Conservation (phyloP, 192 early-diverging fungal genomes). For the Lobosporangium transversale region DNA sequence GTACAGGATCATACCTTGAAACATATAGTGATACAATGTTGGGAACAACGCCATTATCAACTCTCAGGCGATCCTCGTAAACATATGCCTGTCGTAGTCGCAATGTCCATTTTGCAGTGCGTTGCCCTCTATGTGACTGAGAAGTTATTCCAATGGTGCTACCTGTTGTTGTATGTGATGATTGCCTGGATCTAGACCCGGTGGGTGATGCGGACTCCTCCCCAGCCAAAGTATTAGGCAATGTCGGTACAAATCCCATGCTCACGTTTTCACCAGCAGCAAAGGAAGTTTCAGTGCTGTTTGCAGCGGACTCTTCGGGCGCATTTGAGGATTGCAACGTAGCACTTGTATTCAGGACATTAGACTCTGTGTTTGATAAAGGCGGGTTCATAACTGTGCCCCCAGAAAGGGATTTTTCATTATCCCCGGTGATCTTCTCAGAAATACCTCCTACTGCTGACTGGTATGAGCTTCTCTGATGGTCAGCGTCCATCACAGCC, state of each 20-base stretch:
- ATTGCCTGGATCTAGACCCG: constrained; percentile 18
- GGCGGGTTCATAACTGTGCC: neutral
- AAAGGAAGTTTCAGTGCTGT: neutral
- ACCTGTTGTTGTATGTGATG: constrained; percentile 12
- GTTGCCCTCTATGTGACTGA: neutral
- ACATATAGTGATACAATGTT: constrained; percentile 56
- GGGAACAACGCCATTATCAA: constrained; percentile 27
- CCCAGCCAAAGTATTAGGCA: neutral
- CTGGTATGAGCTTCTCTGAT: constrained; percentile 9
- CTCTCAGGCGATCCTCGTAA: constrained; percentile 51
- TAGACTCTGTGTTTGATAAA: neutral
- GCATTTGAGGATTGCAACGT: neutral
- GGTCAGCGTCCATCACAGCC: constrained; percentile 22
- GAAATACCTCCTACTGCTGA: neutral
- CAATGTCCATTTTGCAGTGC: constrained; percentile 48
- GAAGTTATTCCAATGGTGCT: neutral
- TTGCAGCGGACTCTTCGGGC: neutral
- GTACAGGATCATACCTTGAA: no score
- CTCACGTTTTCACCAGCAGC: neutral
- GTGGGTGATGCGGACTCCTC: constrained; percentile 2
- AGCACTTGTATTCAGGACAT: neutral
- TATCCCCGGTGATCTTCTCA: no score
- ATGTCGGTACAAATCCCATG: no score
- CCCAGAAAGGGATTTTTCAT: neutral
- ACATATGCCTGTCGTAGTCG: constrained; percentile 47